phyloP scores from a whole-genome alignment of 1,139 yeast genomes.

The Petasospora fabianii region DNA sequence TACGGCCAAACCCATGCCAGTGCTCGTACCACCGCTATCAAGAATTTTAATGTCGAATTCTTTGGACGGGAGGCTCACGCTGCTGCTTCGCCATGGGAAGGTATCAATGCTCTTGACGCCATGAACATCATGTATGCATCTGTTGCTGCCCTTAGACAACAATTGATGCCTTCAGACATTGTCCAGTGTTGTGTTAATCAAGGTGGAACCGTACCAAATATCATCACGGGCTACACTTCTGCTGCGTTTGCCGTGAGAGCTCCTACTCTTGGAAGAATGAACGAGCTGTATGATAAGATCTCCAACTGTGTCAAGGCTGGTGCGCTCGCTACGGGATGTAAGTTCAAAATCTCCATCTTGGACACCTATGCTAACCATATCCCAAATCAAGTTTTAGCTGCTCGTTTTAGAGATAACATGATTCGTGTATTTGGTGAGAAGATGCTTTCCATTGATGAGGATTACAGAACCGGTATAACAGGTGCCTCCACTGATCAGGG shows the following conservation, averaged over 20 bases:
- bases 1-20: background rate
- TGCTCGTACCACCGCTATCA: slow-evolving; percentile 5
- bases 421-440: slow-evolving; percentile 1
- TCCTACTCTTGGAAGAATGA: slow-evolving; percentile 6
- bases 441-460: background rate
- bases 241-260: slow-evolving; percentile 8
- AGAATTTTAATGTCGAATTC: slow-evolving; percentile 6
- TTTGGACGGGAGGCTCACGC: slow-evolving; percentile 9
- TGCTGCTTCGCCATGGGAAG: slow-evolving; percentile 12
- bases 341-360: slow-evolving; percentile 2
- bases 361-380: slow-evolving; percentile 6
- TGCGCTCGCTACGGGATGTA: slow-evolving; percentile 10
- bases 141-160: slow-evolving; percentile 10
- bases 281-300: slow-evolving; percentile 6
- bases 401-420: slow-evolving; percentile 2
- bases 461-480: background rate
- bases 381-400: slow-evolving; percentile 6
- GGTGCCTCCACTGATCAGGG: slow-evolving; percentile 12
- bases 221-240: slow-evolving; percentile 10
- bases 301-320: slow-evolving; percentile 10
- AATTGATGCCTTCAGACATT: slow-evolving; percentile 4
- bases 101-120: slow-evolving; percentile 12
- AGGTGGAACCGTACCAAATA: slow-evolving; percentile 10
- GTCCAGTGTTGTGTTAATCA: slow-evolving; percentile 5
- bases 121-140: slow-evolving; percentile 7